Percentiles rank a stretch among this genome's conserved stretches.
Evolutionary conservation across 106 monocot species (phyloP).

Genomic region (Gastrodia elata): DNA sequence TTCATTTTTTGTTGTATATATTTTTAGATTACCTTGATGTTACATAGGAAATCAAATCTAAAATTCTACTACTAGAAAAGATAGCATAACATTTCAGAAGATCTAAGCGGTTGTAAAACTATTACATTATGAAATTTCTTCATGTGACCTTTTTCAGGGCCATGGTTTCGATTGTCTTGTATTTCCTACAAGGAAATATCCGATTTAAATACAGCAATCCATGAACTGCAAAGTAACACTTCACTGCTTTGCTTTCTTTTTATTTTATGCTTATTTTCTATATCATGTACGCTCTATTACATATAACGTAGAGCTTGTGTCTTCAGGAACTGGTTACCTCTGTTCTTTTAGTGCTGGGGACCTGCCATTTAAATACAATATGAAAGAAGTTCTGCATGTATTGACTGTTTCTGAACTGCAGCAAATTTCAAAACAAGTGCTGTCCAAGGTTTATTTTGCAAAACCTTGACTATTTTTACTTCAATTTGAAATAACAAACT

Average conservation of each 20-base stretch:
- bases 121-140: neutral
- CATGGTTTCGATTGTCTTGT: conserved; percentile 78
- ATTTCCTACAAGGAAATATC: conserved; percentile 66
- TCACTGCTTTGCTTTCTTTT: neutral
- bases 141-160: conserved; percentile 36
- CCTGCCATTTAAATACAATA: conserved; percentile 24
- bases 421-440: conserved; percentile 30
- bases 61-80: neutral
- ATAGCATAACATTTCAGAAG: neutral
- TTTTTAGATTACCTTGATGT: neutral
- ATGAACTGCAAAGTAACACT: conserved; percentile 62
- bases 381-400: conserved; percentile 57
- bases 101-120: neutral
- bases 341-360: conserved; percentile 23
- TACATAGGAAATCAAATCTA: neutral
- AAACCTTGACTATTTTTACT: neutral
- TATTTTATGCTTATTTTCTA: conserved; percentile 1
- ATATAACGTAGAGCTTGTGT: conserved; percentile 4
- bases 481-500: neutral
- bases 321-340: conserved; percentile 64
- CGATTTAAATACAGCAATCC: conserved; percentile 45
- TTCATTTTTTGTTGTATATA: neutral
- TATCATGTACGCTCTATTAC: neutral
- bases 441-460: conserved; percentile 31
- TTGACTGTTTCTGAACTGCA: conserved; percentile 60